A percentile compares a stretch with the other conserved stretches of the same genome.
Evolutionary conservation across 768 basidiomycete species (phyloP).

Genomic region (Boletellus emodensis): DNA sequence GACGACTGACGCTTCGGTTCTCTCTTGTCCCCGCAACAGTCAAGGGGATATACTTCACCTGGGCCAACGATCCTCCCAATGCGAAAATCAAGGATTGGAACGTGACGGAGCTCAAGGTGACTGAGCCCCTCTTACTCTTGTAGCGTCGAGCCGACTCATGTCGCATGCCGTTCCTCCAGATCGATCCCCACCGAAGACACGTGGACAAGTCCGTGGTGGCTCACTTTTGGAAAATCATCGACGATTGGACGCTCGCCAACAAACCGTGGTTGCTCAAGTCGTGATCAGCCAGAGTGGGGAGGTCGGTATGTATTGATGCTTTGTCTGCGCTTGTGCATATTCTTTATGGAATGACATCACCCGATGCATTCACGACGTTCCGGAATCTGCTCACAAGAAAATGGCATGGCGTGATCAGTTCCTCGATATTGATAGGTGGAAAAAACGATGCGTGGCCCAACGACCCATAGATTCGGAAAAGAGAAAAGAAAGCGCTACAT

Average conservation of each 20-base stretch:
- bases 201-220: conserved; percentile 93
- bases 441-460: background rate
- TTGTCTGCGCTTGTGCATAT: background rate
- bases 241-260: conserved; percentile 76
- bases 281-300: conserved; percentile 14
- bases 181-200: conserved; percentile 86
- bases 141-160: background rate
- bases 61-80: conserved; percentile 89
- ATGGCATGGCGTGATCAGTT: too few relatives aligned
- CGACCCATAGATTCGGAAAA: conserved; percentile 5
- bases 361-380: background rate
- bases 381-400: too few relatives aligned
- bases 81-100: conserved; percentile 94
- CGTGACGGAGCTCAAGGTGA: conserved; percentile 87
- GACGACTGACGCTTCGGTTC: background rate
- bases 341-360: background rate
- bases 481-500: background rate
- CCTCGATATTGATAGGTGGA: too few relatives aligned
- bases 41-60: conserved; percentile 93
- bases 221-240: conserved; percentile 92
- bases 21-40: conserved; percentile 43
- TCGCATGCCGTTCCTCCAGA: conserved; percentile 42
- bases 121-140: conserved; percentile 4
- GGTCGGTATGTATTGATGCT: background rate
- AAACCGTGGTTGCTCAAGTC: conserved; percentile 70